phyloP scores from a whole-genome alignment of 2,329 filamentous ascomycete species.

The Venturia asperata region DNA sequence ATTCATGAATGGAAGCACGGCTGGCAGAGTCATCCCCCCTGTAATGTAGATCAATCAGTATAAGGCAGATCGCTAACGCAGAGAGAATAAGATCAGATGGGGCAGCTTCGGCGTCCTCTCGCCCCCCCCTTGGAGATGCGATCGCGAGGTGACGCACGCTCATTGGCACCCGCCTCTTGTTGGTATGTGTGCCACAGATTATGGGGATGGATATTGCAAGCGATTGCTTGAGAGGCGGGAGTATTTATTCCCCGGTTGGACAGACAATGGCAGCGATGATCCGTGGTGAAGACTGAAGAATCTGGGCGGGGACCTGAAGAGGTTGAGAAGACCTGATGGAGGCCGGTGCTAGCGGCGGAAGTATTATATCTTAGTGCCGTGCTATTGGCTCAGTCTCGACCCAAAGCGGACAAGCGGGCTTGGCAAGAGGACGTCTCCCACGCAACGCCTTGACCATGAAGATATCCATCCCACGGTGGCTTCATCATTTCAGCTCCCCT shows the following conservation, averaged over 20 bases:
- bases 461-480: no score
- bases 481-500: no score
- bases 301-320: not conserved
- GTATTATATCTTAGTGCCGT: not conserved
- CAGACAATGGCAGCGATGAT: not conserved
- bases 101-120: not conserved
- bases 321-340: not conserved
- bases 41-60: not conserved
- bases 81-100: not conserved
- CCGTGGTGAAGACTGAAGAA: not conserved
- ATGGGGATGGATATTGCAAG: not conserved
- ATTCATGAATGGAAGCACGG: not conserved
- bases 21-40: not conserved
- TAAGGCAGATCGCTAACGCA: not conserved
- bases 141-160: not conserved
- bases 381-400: not conserved
- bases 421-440: not conserved
- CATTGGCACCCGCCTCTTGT: not conserved
- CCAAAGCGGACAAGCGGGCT: not conserved
- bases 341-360: not conserved
- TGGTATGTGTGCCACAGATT: not conserved
- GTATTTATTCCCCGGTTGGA: no score
- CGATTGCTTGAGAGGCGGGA: not conserved
- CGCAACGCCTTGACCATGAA: not conserved
- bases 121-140: not conserved